Conservation (phyloP, 768 basidiomycete species). For the Kwoniella sp. region DNA sequence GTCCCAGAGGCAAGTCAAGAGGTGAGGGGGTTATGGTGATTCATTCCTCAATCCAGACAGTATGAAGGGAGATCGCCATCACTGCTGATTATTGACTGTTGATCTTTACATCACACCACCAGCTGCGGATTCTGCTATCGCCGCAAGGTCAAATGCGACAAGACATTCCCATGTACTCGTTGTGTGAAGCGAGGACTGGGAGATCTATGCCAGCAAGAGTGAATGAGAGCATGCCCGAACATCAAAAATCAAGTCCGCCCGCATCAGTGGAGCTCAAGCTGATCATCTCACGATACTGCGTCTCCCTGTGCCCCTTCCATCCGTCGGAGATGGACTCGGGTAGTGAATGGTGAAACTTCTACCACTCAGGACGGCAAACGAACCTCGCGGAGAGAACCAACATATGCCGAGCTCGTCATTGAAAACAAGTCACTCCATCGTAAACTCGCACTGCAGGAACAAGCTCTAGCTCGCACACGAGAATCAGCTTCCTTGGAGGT, state of each 20-base stretch:
- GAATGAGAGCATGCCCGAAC: neutral
- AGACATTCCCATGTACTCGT: neutral
- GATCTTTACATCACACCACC: neutral
- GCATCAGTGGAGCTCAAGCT: no score
- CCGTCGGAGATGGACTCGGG: no score
- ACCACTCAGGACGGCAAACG: neutral
- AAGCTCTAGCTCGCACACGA: neutral
- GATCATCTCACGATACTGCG: neutral
- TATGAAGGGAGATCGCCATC: no score
- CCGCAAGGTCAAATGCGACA: neutral
- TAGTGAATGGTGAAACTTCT: neutral
- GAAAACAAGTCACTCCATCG: neutral
- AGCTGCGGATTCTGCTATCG: slow-evolving; percentile 1
- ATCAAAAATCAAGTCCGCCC: no score
- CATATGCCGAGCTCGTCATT: neutral
- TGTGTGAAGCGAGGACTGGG: neutral
- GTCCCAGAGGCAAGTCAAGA: neutral
- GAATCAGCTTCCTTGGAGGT: neutral
- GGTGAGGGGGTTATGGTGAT: no score
- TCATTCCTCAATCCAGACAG: no score
- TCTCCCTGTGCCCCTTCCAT: no score
- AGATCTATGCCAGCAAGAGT: neutral
- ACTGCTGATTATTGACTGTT: neutral
- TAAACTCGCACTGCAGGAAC: neutral
- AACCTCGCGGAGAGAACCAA: neutral